phyloP scores from a whole-genome alignment of 2,329 filamentous ascomycete species.

The Thelonectria discophora region DNA sequence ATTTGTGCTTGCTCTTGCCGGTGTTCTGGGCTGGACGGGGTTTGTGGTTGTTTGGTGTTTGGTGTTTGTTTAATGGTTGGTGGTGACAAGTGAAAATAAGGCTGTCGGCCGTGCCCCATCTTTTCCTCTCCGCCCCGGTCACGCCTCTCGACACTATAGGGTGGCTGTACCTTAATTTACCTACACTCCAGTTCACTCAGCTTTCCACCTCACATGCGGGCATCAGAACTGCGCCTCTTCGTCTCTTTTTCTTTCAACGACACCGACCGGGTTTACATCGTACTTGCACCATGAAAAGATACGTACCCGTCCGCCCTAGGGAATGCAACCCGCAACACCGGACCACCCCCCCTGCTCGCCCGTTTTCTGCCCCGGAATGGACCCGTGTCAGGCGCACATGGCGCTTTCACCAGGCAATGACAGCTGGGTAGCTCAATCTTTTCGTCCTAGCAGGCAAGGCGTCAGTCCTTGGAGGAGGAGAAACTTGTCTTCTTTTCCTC shows the following conservation, averaged over 20 bases:
- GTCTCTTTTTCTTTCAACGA: conserved; percentile 1
- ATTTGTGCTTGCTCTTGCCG: neutral
- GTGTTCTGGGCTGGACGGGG: neutral
- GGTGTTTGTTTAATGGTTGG: no score
- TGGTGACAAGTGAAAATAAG: neutral
- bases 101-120: neutral
- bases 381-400: conserved; percentile 9
- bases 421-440: neutral
- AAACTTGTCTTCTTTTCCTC: no score
- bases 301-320: no score
- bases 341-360: conserved; percentile 6
- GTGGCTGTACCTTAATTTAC: neutral
- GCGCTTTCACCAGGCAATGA: conserved; percentile 9
- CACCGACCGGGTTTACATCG: no score
- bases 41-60: no score
- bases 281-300: no score
- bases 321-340: neutral
- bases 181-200: neutral
- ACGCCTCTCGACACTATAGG: neutral
- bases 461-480: neutral
- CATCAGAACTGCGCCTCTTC: conserved; percentile 13
- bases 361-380: conserved; percentile 11
- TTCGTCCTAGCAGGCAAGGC: neutral
- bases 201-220: conserved; percentile 2
- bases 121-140: no score